Evolutionary conservation across 2,329 filamentous ascomycete genomes (phyloP).

Genomic region (Lecanicillium sp.): DNA sequence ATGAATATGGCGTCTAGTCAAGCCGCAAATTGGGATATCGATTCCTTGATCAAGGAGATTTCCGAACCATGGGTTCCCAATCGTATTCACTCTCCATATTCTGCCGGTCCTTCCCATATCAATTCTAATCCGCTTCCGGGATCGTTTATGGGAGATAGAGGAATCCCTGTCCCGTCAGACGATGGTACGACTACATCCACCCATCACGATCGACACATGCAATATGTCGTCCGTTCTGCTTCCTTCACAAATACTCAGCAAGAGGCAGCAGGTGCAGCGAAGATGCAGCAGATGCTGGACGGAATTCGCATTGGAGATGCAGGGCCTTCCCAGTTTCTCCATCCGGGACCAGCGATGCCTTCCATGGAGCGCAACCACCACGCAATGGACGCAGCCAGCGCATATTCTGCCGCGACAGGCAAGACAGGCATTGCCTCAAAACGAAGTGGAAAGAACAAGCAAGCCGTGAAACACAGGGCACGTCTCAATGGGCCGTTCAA

Average conservation of each 20-base stretch:
- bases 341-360: background rate
- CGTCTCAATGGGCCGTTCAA: background rate
- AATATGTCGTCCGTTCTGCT: background rate
- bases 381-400: background rate
- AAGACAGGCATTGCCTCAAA: too few relatives aligned
- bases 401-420: constrained; percentile 1
- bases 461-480: too few relatives aligned
- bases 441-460: background rate
- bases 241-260: background rate
- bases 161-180: background rate
- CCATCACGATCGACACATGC: background rate
- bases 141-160: background rate
- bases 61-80: too few relatives aligned
- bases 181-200: background rate
- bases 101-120: background rate
- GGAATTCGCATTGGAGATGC: background rate
- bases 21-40: too few relatives aligned
- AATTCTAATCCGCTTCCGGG: background rate
- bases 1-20: too few relatives aligned
- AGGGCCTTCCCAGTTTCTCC: too few relatives aligned
- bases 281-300: constrained; percentile 3
- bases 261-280: background rate
- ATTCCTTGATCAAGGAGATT: too few relatives aligned
- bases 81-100: too few relatives aligned
- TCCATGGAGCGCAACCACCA: background rate